Percentiles rank a stretch among this genome's conserved stretches.
Evolutionary conservation across 441 rosid genomes (phyloP).

Genomic region (Melastoma candidum): DNA sequence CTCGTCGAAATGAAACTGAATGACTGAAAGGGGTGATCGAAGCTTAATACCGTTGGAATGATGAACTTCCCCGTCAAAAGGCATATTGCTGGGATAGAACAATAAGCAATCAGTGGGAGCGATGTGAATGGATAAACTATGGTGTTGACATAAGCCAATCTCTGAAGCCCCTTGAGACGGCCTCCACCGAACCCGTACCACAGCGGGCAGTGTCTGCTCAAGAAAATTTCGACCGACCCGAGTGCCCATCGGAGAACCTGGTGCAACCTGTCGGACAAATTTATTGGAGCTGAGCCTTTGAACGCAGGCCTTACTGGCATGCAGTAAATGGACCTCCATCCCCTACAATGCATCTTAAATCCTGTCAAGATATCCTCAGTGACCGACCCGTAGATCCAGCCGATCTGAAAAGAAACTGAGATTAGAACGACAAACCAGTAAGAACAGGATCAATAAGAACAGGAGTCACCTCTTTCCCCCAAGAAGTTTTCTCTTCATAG

Average conservation of each 20-base stretch:
- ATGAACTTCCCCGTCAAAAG: conserved; percentile 20
- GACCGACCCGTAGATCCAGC: conserved; percentile 18
- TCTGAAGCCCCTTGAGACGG: conserved; percentile 79
- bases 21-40: background rate
- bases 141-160: conserved; percentile 63
- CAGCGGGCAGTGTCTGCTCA: conserved; percentile 20
- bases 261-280: conserved; percentile 17
- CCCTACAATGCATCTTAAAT: conserved; percentile 21
- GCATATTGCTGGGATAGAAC: conserved; percentile 31
- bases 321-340: conserved; percentile 20
- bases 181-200: conserved; percentile 43
- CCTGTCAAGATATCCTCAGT: conserved; percentile 22
- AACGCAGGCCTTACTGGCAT: conserved; percentile 20
- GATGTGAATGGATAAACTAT: conserved; percentile 93
- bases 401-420: conserved; percentile 7
- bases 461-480: conserved; percentile 18
- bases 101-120: conserved; percentile 79
- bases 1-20: background rate
- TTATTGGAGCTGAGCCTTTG: conserved; percentile 18
- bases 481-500: conserved; percentile 17
- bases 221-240: conserved; percentile 18
- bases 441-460: too few relatives aligned
- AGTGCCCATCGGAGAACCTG: conserved; percentile 20
- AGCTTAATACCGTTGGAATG: conserved; percentile 15
- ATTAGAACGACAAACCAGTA: too few relatives aligned